Evolutionary conservation across 2,329 filamentous ascomycete genomes (phyloP).

Genomic region (Fusarium haematococcum): DNA sequence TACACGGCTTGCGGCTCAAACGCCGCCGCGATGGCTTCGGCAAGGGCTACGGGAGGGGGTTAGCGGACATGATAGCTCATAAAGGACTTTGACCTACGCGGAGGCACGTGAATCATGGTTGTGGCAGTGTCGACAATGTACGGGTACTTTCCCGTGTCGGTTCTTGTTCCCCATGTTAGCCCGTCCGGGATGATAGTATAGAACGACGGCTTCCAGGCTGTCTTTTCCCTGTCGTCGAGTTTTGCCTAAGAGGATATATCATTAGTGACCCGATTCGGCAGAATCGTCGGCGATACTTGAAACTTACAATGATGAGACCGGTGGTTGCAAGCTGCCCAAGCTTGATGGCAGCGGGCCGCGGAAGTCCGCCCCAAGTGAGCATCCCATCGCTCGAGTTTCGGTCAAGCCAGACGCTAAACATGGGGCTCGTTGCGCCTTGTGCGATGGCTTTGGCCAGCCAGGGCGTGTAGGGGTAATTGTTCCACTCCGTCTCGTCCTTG

Average conservation of each 20-base stretch:
- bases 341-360: conserved; percentile 49
- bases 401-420: conserved; percentile 62
- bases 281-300: neutral
- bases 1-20: conserved; percentile 62
- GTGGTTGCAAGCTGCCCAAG: conserved; percentile 48
- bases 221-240: conserved; percentile 52
- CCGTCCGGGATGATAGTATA: conserved; percentile 66
- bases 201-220: conserved; percentile 61
- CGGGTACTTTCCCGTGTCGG: conserved; percentile 57
- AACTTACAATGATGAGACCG: conserved; percentile 60
- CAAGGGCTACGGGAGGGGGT: conserved; percentile 51
- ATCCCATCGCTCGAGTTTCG: conserved; percentile 60
- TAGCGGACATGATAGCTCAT: neutral
- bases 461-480: conserved; percentile 58
- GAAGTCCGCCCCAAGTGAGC: conserved; percentile 61
- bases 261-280: neutral
- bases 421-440: conserved; percentile 57
- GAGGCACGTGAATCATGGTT: conserved; percentile 63
- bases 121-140: conserved; percentile 66
- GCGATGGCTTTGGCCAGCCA: conserved; percentile 62
- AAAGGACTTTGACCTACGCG: conserved; percentile 50
- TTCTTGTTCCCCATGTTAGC: conserved; percentile 57
- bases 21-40: conserved; percentile 59
- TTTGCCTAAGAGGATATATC: conserved; percentile 53
- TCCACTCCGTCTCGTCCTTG: conserved; percentile 53